Evolutionary conservation across 371 early-diverging fungal species (phyloP).

Genomic region (Dichotomocladium elegans): DNA sequence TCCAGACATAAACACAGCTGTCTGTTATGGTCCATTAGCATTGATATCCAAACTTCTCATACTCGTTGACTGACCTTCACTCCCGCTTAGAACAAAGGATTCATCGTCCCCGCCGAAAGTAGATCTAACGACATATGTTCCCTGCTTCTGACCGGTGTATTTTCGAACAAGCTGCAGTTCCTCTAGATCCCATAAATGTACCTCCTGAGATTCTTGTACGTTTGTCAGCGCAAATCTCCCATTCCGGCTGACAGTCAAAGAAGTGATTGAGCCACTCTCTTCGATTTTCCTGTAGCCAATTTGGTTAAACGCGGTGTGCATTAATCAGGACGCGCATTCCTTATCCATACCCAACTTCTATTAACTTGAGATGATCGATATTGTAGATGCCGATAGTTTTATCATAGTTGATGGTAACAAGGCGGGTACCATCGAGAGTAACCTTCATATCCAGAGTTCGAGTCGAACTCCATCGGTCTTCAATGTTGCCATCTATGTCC

Average conservation of each 20-base stretch:
- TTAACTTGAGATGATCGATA: slow-evolving; percentile 44
- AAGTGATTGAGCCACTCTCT: slow-evolving; percentile 74
- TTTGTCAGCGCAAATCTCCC: slow-evolving; percentile 74
- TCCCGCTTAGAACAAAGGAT: slow-evolving; percentile 83
- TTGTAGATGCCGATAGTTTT: slow-evolving; percentile 72
- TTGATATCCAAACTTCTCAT: background rate
- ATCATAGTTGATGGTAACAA: slow-evolving; percentile 74
- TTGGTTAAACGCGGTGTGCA: background rate
- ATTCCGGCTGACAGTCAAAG: slow-evolving; percentile 71
- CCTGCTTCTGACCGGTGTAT: slow-evolving; percentile 85
- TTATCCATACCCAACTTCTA: slow-evolving; percentile 44
- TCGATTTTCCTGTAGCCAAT: slow-evolving; percentile 44
- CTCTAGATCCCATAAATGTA: slow-evolving; percentile 90
- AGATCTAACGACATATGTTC: slow-evolving; percentile 85
- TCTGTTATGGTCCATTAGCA: slow-evolving; percentile 39
- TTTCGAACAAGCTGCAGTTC: slow-evolving; percentile 61
- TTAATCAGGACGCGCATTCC: background rate
- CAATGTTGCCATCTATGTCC: slow-evolving; percentile 56
- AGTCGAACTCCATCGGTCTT: slow-evolving; percentile 64
- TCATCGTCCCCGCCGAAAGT: slow-evolving; percentile 88
- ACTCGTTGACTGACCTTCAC: slow-evolving; percentile 62
- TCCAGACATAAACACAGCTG: slow-evolving; percentile 86
- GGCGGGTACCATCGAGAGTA: slow-evolving; percentile 61
- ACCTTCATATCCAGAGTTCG: slow-evolving; percentile 86
- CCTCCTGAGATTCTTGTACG: slow-evolving; percentile 49